Conservation (phyloP, 176 grass and related monocot genomes). For the Phoenix dactylifera region DNA sequence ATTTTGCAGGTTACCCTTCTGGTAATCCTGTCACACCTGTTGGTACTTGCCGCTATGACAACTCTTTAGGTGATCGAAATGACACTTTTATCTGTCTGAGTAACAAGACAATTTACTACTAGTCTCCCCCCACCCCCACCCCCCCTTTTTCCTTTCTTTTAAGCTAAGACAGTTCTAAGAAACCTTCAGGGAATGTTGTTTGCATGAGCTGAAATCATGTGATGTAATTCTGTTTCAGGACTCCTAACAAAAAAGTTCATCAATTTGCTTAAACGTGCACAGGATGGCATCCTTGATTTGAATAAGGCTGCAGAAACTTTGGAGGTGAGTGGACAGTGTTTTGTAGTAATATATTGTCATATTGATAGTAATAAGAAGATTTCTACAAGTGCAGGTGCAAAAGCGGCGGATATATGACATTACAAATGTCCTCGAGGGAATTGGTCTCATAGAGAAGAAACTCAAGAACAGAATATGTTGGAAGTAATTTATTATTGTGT, state of each 20-base stretch:
- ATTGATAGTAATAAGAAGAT: too few species aligned
- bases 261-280: slow-evolving; percentile 65
- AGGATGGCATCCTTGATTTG: slow-evolving; percentile 74
- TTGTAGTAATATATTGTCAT: too few species aligned
- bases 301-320: slow-evolving; percentile 74
- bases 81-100: not conserved
- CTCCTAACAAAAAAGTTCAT: slow-evolving; percentile 76
- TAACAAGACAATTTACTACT: too few species aligned
- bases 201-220: too few species aligned
- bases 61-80: slow-evolving; percentile 53
- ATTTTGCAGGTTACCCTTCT: slow-evolving; percentile 45
- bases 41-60: slow-evolving; percentile 65
- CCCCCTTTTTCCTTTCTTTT: too few species aligned
- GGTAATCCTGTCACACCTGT: slow-evolving; percentile 44
- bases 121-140: too few species aligned
- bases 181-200: too few species aligned
- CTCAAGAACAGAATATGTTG: slow-evolving; percentile 75
- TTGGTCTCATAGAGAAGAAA: slow-evolving; percentile 91
- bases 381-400: slow-evolving; percentile 49
- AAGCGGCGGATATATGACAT: slow-evolving; percentile 96
- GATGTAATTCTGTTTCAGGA: slow-evolving; percentile 22
- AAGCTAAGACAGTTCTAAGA: too few species aligned
- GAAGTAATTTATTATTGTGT: slow-evolving; percentile 48
- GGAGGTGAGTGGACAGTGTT: slow-evolving; percentile 24
- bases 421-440: slow-evolving; percentile 94